Base-by-base conservation (phyloP, 306 rosid genomes). In the Sophora flavescens region DNA sequence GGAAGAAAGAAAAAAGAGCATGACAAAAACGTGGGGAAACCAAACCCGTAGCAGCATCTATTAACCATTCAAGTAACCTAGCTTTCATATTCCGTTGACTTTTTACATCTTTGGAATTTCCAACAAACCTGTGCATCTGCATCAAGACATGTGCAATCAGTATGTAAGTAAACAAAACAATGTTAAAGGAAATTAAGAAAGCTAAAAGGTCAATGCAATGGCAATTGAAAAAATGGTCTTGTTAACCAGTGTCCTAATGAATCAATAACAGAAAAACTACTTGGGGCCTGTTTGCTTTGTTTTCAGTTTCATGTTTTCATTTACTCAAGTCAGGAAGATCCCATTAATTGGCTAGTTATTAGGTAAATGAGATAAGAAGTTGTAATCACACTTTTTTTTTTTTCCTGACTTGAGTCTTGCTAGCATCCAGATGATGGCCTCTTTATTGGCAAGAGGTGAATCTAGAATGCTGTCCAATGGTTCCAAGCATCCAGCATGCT, bases 401-500 rank as follows among this genome's bases (percentile, higher is more conserved):
- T 67, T 70, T 63, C 18, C 11, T 33, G 5, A 8, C 8, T n/a
- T n/a, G 17, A 45, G 66, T 65, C 66, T 58, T 32, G 76, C 65
- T 69, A 57, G 80, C 71, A 67, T 74, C 57, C 77, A 61, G 45
- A 79, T 73, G 74, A 72, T 62, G 17, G 73, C 53, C 39, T 39
- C 54, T 74, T 93, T 79, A 93, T 58, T 91, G 90, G 86, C 98
- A 93, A 72, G 96, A 77, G 80, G 86, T 60, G 88, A 91, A 89
- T 71, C 81, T 87, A 56, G 91, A 84, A 70, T 88, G 88, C 81
- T 89, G 97, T 81, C 90, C 91, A 73, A 93, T 33, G 65, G 87
- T 82, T 65, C 93, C 91, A 39, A 93, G 88, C 93, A 93, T 89
- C 82, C 89, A 79, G 83, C 97, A 93, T 1, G 91, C 71, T 56